Base-by-base conservation (phyloP, 2,329 filamentous ascomycete genomes). In the Sclerotinia nivalis region DNA sequence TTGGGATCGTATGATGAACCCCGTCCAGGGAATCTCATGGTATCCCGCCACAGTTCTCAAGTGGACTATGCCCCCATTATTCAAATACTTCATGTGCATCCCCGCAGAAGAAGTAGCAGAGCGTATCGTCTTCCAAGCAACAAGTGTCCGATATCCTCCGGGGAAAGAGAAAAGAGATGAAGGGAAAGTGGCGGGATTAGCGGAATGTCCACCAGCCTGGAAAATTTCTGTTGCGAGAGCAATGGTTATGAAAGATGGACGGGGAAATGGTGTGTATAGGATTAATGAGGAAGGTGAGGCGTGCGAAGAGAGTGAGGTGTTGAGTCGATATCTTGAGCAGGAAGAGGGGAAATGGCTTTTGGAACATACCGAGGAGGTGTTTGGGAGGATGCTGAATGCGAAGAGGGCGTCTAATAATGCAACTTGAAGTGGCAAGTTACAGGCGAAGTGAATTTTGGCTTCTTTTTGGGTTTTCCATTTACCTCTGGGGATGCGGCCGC, bases 191-290 rank as follows among this genome's bases (percentile, higher is more conserved):
- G 37, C 50, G 20, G 64, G 64, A 20, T 66, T 52, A 28, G 50
- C 43, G 2, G 64, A 66, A 25, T 40, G n/a, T 31, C 52, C n/a
- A 20, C 34, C n/a, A 20, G 62, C 20, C 2, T 40, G 43, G 37
- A 56, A 9, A 20, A 13, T 43, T 6, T n/a, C 13, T 13, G 52
- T 66, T 28, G n/a, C 52, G 7, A 66, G 13, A 45, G 18, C 64
- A 2, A 56, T 66, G 50, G 9, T 31, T 28, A 66, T 66, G 64
- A 22, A 12, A 28, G 50, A 66, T 43, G 64, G 64, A 5, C 15
- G 37, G 8, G 64, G 64, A 13, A 66, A 66, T 56, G 64, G 64
- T 31, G 64, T 45, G 4, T 66, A 56, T n/a, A 66, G 50, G 25
- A 47, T 56, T 34, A 18, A 66, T 66, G 50, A 45, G 37, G n/a